Percentiles rank a stretch among this genome's conserved stretches.
phyloP scores from a whole-genome alignment of 306 rosid genomes.

The Cercis canadensis region DNA sequence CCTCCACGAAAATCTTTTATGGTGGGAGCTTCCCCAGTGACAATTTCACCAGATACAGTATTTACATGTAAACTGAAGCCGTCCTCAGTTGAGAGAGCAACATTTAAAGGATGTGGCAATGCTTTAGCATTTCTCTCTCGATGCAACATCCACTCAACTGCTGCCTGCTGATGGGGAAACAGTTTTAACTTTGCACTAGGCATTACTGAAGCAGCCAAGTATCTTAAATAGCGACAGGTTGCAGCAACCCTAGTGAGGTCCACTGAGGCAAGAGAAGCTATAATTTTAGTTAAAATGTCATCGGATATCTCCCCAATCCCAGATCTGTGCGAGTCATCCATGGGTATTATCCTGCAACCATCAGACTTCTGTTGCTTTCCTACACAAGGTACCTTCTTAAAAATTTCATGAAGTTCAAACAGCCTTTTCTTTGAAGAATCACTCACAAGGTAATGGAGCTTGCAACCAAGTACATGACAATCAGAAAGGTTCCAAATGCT shows the following conservation, averaged over 20 bases:
- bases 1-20: slow-evolving; percentile 91
- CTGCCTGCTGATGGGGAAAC: slow-evolving; percentile 91
- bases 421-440: slow-evolving; percentile 62
- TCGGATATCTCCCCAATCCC: slow-evolving; percentile 88
- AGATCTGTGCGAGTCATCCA: slow-evolving; percentile 42
- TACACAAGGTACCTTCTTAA: slow-evolving; percentile 73
- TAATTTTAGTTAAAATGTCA: slow-evolving; percentile 66
- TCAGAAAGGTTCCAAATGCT: slow-evolving; percentile 77
- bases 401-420: slow-evolving; percentile 92
- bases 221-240: slow-evolving; percentile 79
- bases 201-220: slow-evolving; percentile 71
- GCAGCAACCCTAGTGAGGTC: slow-evolving; percentile 78
- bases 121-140: slow-evolving; percentile 77
- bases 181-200: slow-evolving; percentile 88
- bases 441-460: slow-evolving; percentile 56
- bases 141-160: slow-evolving; percentile 96
- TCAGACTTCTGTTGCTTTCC: slow-evolving; percentile 42
- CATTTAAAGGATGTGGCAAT: slow-evolving; percentile 77
- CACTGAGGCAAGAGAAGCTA: slow-evolving; percentile 61
- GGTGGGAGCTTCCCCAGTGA: slow-evolving; percentile 68
- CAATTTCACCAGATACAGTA: slow-evolving; percentile 84
- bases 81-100: slow-evolving; percentile 71
- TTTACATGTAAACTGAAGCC: slow-evolving; percentile 69
- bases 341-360: slow-evolving; percentile 60
- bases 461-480: slow-evolving; percentile 91